Conservation (phyloP, 2,329 filamentous ascomycete genomes). For the Teratosphaeria nubilosa region DNA sequence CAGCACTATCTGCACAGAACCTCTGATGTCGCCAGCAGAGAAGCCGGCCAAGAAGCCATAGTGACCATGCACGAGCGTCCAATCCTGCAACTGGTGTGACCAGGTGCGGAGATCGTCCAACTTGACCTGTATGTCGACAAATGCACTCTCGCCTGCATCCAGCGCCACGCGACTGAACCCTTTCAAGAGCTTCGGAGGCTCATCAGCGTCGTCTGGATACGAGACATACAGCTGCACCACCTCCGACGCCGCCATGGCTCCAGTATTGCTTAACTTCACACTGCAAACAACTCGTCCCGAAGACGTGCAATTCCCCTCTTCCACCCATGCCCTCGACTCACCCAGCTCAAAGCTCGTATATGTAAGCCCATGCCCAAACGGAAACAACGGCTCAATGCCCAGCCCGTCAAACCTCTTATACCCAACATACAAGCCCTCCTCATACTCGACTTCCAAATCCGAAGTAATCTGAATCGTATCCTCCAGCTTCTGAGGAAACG, state of each 20-base stretch:
- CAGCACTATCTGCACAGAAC: background rate
- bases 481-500: constrained; percentile 47
- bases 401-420: constrained; percentile 62
- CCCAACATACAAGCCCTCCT: constrained; percentile 63
- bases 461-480: constrained; percentile 54
- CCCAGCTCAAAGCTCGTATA: constrained; percentile 65
- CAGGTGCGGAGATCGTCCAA: background rate
- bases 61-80: background rate
- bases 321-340: constrained; percentile 38
- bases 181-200: background rate
- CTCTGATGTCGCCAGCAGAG: background rate
- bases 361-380: constrained; percentile 69
- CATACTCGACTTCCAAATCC: constrained; percentile 46
- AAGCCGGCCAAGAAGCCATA: background rate
- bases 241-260: constrained; percentile 48
- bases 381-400: constrained; percentile 52
- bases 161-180: background rate
- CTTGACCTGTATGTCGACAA: background rate
- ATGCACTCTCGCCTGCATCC: background rate
- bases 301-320: constrained; percentile 32
- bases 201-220: background rate
- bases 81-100: background rate
- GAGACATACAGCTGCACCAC: constrained; percentile 57
- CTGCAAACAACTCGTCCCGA: constrained; percentile 39
- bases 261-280: constrained; percentile 47